Percentiles rank a stretch among this genome's conserved stretches.
Conservation (phyloP, 371 early-diverging fungal genomes). For the Syncephalis plumigaleata region DNA sequence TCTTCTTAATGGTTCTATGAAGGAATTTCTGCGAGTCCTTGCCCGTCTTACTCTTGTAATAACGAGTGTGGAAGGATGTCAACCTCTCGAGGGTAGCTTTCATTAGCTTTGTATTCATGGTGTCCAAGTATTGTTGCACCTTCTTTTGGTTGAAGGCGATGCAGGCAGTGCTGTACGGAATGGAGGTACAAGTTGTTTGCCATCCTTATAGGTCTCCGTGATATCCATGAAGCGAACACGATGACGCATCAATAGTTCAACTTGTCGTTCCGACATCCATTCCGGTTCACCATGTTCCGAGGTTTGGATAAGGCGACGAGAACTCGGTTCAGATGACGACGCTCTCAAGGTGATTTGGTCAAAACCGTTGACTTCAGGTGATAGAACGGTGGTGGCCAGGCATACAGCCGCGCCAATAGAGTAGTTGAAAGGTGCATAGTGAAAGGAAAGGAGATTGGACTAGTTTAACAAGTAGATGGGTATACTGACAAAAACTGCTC, state of each 20-base stretch:
- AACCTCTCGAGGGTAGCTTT: slow-evolving; percentile 41
- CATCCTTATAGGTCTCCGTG: slow-evolving; percentile 35
- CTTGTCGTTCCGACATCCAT: slow-evolving; percentile 47
- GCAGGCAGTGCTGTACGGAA: slow-evolving; percentile 20
- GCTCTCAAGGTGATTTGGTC: no score
- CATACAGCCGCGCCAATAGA: no score
- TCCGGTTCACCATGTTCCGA: slow-evolving; percentile 23
- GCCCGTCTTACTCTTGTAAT: slow-evolving; percentile 64
- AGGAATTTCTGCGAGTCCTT: slow-evolving; percentile 63
- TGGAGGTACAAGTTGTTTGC: not conserved
- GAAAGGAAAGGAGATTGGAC: no score
- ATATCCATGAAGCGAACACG: slow-evolving; percentile 74
- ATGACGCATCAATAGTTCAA: slow-evolving; percentile 37
- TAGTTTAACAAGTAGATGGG: no score
- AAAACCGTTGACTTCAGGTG: no score
- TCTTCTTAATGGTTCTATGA: slow-evolving; percentile 26
- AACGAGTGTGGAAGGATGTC: slow-evolving; percentile 70
- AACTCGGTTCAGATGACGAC: no score
- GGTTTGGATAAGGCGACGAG: slow-evolving; percentile 17
- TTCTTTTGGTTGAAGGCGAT: slow-evolving; percentile 22
- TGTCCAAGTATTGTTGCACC: slow-evolving; percentile 28
- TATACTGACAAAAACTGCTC: no score
- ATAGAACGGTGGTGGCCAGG: no score
- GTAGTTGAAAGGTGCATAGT: no score
- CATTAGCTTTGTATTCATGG: slow-evolving; percentile 43